Evolutionary conservation across 371 early-diverging fungal species (phyloP), one percentile per base, ranked within the genome.

Genomic region (Apophysomyces trapeziformis): DNA sequence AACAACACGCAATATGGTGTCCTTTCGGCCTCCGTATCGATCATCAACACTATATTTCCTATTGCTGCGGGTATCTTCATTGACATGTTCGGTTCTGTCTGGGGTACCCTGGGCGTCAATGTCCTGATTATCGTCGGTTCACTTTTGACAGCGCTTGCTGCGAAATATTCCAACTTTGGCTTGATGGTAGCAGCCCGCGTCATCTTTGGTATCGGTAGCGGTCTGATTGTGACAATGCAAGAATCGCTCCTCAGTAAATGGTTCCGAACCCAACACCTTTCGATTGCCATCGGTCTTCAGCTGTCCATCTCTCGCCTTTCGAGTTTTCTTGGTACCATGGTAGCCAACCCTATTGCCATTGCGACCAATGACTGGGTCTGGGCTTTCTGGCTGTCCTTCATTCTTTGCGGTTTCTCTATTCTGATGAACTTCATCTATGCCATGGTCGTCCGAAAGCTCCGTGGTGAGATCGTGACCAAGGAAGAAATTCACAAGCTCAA

Each of bases 361-460:
- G 64, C 61, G 7, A 75, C 82, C 5, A 75, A 73, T 35, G 78
- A 76, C 54, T 83, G 77, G 70, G 82, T 83, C 6, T 78, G 77
- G 70, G 60, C 80, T 1, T 79, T 85, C 16, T 85, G 85, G 83
- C 56, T 82, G 1, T 75, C 80, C 0, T 75, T 76, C 38, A 76
- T 76, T 39, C 65, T 85, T 14, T 81, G 82, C 46, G 63, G 68
- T 36, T 70, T 77, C 56, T 72, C 74, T 13, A 65, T 68, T 4
- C 7, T 68, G 7, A 67, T 75, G 63, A 77, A 73, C 41, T 41
- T 76, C 8, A 37, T 72, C 1, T 76, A 78, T 57, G 71, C 75
- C 8, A 58, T 80, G n/a, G 61, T 80, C 4, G 73, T 82, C 4
- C 61, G 61, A 58, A 68, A 64, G n/a, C 61, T 76, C 11, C 65